Conservation (phyloP, 2,329 filamentous ascomycete species). For the Fonsecaea pedrosoi region DNA sequence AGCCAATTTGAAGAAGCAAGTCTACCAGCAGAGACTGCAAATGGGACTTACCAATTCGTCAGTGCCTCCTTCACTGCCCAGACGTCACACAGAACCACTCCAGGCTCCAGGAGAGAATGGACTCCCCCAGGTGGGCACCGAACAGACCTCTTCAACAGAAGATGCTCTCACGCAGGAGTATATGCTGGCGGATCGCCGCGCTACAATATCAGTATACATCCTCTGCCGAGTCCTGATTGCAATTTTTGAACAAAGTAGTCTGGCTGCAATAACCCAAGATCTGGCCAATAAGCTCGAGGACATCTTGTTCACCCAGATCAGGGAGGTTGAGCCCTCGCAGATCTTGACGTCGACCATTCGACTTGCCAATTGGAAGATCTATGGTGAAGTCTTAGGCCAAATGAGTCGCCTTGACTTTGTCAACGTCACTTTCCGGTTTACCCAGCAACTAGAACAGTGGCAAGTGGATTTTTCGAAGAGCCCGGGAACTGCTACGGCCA, state of each 20-base stretch:
- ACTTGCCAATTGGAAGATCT: constrained; percentile 94
- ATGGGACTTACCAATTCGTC: constrained; percentile 15
- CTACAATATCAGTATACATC: constrained; percentile 94
- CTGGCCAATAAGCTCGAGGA: constrained; percentile 94
- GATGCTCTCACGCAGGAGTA: constrained; percentile 61
- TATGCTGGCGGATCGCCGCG: constrained; percentile 82
- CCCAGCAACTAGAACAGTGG: constrained; percentile 77
- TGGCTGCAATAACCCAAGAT: constrained; percentile 81
- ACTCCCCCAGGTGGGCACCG: constrained; percentile 41
- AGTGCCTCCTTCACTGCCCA: constrained; percentile 57
- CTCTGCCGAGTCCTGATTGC: constrained; percentile 92
- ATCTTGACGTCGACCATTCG: constrained; percentile 74
- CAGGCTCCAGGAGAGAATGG: constrained; percentile 53
- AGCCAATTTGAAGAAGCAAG: constrained; percentile 64
- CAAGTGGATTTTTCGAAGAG: constrained; percentile 78
- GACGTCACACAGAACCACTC: constrained; percentile 76
- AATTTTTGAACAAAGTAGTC: constrained; percentile 86
- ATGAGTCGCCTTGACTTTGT: constrained; percentile 94
- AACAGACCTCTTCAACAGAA: constrained; percentile 43
- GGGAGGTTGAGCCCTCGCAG: constrained; percentile 83
- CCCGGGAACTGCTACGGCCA: constrained; percentile 61
- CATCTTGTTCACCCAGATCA: constrained; percentile 96
- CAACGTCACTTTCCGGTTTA: constrained; percentile 80
- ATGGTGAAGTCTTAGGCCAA: constrained; percentile 88
- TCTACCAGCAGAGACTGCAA: constrained; percentile 34